These are phyloP conservation scores for Talaromyces liani DNA, from an alignment of 495 filamentous ascomycete species.

Conservation along the genomic window DNA sequence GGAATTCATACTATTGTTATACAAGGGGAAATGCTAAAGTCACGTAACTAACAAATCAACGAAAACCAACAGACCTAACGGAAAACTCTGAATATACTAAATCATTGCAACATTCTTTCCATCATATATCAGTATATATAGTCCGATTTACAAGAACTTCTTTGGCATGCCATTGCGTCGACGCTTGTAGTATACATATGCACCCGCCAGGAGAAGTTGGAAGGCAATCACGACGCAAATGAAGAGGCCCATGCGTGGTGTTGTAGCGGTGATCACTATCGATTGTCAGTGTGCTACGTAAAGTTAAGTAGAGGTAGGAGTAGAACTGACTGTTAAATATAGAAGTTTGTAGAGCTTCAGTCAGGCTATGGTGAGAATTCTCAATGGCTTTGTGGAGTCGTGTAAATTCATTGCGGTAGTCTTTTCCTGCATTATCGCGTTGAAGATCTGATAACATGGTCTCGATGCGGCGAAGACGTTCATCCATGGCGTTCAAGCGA, in stretches of 20 bases:
- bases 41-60: neutral
- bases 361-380: conserved; percentile 62
- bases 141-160: conserved; percentile 71
- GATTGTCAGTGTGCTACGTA: conserved; percentile 10
- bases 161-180: conserved; percentile 69
- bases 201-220: conserved; percentile 60
- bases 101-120: neutral
- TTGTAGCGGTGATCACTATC: conserved; percentile 49
- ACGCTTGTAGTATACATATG: conserved; percentile 77
- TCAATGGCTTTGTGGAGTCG: conserved; percentile 65
- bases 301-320: neutral
- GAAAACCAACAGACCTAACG: neutral
- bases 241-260: conserved; percentile 64
- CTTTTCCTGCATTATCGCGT: conserved; percentile 62
- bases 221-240: conserved; percentile 68
- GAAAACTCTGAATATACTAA: neutral
- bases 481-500: conserved; percentile 47
- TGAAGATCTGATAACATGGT: conserved; percentile 44
- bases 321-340: conserved; percentile 25
- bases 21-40: neutral
- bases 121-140: neutral
- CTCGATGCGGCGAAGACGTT: conserved; percentile 52
- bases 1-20: neutral
- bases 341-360: conserved; percentile 40
- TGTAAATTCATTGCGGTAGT: conserved; percentile 62